phyloP scores from a whole-genome alignment of 306 rosid genomes.

The Astragalus glycyphyllos region DNA sequence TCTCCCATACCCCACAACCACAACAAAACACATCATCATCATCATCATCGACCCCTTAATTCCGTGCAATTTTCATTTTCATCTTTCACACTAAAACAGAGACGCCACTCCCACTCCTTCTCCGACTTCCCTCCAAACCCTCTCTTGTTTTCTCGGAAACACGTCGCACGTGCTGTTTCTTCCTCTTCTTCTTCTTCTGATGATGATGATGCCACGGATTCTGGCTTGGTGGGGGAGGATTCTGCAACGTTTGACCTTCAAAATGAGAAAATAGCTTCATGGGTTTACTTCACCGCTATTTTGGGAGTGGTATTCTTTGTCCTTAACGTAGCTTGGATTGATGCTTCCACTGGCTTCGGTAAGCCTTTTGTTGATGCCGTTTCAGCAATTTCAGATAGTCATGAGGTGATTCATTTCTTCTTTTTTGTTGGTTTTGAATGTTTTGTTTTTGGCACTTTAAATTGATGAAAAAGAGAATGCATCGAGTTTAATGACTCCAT shows the following conservation, averaged over 20 bases:
- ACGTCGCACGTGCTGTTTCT: slow-evolving; percentile 42
- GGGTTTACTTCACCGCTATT: slow-evolving; percentile 65
- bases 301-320: slow-evolving; percentile 68
- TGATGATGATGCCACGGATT: slow-evolving; percentile 1
- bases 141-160: slow-evolving; percentile 23
- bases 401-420: slow-evolving; percentile 54
- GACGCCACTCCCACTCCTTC: slow-evolving; percentile 5
- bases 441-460: too few relatives aligned
- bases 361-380: slow-evolving; percentile 65
- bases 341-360: slow-evolving; percentile 72
- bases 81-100: slow-evolving; percentile 14
- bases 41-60: neutral
- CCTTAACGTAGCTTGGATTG: slow-evolving; percentile 73
- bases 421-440: too few relatives aligned
- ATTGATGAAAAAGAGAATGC: too few relatives aligned
- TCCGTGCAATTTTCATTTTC: neutral
- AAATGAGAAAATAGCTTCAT: slow-evolving; percentile 73
- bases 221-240: slow-evolving; percentile 67
- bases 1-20: slow-evolving; percentile 26
- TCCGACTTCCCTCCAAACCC: slow-evolving; percentile 2
- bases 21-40: neutral
- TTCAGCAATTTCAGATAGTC: slow-evolving; percentile 70
- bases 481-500: too few relatives aligned
- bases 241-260: slow-evolving; percentile 68
- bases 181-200: slow-evolving; percentile 39